Percentiles rank a stretch among this genome's conserved stretches.
phyloP scores from a whole-genome alignment of 192 early-diverging fungal genomes.

The Coemansia sp. region DNA sequence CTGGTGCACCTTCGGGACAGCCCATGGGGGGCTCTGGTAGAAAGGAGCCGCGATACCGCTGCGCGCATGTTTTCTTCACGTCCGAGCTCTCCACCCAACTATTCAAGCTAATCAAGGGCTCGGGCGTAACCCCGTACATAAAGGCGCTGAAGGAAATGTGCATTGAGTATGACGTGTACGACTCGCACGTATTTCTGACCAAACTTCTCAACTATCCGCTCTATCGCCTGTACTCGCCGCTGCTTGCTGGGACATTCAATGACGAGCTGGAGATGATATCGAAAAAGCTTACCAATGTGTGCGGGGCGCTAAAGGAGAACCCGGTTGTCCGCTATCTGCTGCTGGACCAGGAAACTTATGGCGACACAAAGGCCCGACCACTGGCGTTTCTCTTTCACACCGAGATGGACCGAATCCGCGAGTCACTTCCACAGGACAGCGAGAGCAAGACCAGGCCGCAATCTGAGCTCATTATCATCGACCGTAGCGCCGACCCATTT shows the following conservation, averaged over 20 bases:
- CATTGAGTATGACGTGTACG: slow-evolving; percentile 51
- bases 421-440: slow-evolving; percentile 63
- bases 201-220: slow-evolving; percentile 43
- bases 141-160: slow-evolving; percentile 56
- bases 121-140: slow-evolving; percentile 38
- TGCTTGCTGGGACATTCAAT: slow-evolving; percentile 35
- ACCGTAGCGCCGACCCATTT: slow-evolving; percentile 88
- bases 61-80: slow-evolving; percentile 54
- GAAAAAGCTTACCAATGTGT: slow-evolving; percentile 79
- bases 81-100: slow-evolving; percentile 51
- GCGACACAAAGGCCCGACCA: slow-evolving; percentile 70
- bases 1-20: background rate
- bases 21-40: background rate
- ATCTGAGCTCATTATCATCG: slow-evolving; percentile 84
- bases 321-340: slow-evolving; percentile 92
- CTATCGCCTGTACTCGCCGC: slow-evolving; percentile 57
- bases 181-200: slow-evolving; percentile 46
- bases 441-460: slow-evolving; percentile 48
- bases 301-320: slow-evolving; percentile 84
- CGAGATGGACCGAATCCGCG: slow-evolving; percentile 82
- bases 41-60: slow-evolving; percentile 39
- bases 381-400: slow-evolving; percentile 79
- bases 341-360: slow-evolving; percentile 65
- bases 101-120: slow-evolving; percentile 36
- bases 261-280: slow-evolving; percentile 57